A percentile compares a stretch with the other conserved stretches of the same genome.
Conservation (phyloP, 257 asterid species). For the Rubia yunnanensis region DNA sequence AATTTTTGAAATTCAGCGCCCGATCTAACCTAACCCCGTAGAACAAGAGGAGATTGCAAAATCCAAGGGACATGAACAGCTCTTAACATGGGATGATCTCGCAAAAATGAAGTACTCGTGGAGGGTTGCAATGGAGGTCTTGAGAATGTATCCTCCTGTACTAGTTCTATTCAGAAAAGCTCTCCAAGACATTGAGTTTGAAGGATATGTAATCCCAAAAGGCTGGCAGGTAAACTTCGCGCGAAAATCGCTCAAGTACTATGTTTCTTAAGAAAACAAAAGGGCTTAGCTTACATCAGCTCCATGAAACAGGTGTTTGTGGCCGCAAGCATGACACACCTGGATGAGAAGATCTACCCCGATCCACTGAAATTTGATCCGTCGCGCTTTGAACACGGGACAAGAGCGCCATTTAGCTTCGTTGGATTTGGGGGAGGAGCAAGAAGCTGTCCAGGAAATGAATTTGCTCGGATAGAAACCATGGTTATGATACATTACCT, state of each 20-base stretch:
- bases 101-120: conserved; percentile 59
- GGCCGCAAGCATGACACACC: conserved; percentile 44
- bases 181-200: conserved; percentile 40
- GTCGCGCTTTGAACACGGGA: conserved; percentile 28
- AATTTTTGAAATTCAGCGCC: too few relatives aligned
- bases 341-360: too few relatives aligned
- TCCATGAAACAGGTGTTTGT: conserved; percentile 31
- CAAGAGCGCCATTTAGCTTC: conserved; percentile 42
- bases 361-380: conserved; percentile 50
- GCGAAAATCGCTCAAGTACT: too few relatives aligned
- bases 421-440: conserved; percentile 61
- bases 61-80: conserved; percentile 20
- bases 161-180: conserved; percentile 45
- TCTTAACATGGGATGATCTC: conserved; percentile 55
- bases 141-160: conserved; percentile 42
- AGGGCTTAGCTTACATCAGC: too few relatives aligned
- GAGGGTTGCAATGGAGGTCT: conserved; percentile 60
- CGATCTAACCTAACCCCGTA: too few relatives aligned
- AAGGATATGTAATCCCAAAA: too few relatives aligned
- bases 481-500: conserved; percentile 36
- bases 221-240: conserved; percentile 52
- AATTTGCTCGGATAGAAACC: conserved; percentile 53
- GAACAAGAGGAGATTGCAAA: conserved; percentile 52
- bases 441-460: conserved; percentile 63
- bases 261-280: too few relatives aligned